Percentiles rank a stretch among this genome's conserved stretches.
Evolutionary conservation across 306 rosid genomes (phyloP).

Genomic region (Quercus agrifolia): DNA sequence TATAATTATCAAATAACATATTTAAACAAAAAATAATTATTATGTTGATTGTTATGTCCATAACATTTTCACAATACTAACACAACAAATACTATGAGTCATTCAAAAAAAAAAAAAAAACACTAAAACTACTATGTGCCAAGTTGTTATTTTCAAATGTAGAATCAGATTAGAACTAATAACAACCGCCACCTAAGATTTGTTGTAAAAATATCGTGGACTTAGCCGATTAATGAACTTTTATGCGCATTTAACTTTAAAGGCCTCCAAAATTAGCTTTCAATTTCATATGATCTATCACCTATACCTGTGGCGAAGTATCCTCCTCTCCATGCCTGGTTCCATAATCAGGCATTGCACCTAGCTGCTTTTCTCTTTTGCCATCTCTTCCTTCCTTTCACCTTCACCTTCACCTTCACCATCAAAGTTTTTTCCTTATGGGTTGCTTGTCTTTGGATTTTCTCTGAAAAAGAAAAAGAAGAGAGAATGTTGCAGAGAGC

Average conservation of each 20-base stretch:
- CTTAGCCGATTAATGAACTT: no score
- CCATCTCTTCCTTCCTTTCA: slow-evolving; percentile 1
- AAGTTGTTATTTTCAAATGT: no score
- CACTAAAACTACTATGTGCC: no score
- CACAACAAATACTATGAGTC: no score
- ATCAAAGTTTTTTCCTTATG: slow-evolving; percentile 30
- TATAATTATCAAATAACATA: no score
- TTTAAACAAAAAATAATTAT: no score
- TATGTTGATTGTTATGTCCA: no score
- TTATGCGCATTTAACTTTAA: not conserved
- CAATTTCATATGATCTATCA: slow-evolving; percentile 16
- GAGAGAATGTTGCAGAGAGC: slow-evolving; percentile 83
- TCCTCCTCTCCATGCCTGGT: slow-evolving; percentile 50
- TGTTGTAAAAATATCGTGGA: no score
- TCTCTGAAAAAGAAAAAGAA: not conserved
- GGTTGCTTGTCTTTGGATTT: slow-evolving; percentile 21
- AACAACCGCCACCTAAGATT: no score
- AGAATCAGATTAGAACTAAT: no score
- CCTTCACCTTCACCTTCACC: not conserved
- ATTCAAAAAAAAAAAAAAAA: no score
- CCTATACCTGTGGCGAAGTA: slow-evolving; percentile 46
- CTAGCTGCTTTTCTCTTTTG: slow-evolving; percentile 25
- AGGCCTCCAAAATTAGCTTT: slow-evolving; percentile 21
- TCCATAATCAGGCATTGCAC: slow-evolving; percentile 21
- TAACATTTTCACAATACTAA: no score